Evolutionary conservation across 331 rosid species (phyloP), one percentile per base, ranked within the genome.

Genomic region (Pyracantha coccinea): DNA sequence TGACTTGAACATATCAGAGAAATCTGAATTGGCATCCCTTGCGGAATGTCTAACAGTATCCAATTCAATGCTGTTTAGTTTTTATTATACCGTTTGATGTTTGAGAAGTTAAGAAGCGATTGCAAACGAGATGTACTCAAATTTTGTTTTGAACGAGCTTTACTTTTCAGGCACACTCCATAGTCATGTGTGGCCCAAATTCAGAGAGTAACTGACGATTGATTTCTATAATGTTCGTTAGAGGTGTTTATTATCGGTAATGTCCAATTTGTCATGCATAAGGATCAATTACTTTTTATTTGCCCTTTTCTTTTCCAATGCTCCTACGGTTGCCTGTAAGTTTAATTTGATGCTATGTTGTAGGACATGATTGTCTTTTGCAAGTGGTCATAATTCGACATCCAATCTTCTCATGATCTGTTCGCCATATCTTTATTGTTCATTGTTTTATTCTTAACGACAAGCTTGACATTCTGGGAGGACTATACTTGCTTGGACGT

Each of bases 401-500:
- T 70, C 50, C 14, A n/a, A 29, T 52, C 19, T 62, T 53, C 47
- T n/a, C 23, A 4, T 28, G 16, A 1, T 20, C 64, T 70, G 50
- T 29, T n/a, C 21, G 11, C 44, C 1, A 71, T 11, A 7, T 31
- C 47, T 9, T 12, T 20, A 31, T 54, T 19, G 32, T 71, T 59
- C 47, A 32, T 31, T 33, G 35, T 55, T 71, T 21, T 55, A 21
- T 23, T 14, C 96, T 90, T 92, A 71, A 94, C 89, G 29, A 76
- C 85, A 79, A 86, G 89, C 83, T 81, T 4, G 99, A 76, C 86
- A 47, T 86, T 82, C 76, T 94, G 99, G 96, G 99, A 94, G 85
- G 88, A 88, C 72, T 91, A 85, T 80, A 91, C 98, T 35, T 94
- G 97, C 80, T 85, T 94, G 89, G 98, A 94, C 81, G 84, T 81